Percentiles rank a stretch among this genome's conserved stretches.
Evolutionary conservation across 495 filamentous ascomycete species (phyloP).

Genomic region (Penicillium cinerascens): DNA sequence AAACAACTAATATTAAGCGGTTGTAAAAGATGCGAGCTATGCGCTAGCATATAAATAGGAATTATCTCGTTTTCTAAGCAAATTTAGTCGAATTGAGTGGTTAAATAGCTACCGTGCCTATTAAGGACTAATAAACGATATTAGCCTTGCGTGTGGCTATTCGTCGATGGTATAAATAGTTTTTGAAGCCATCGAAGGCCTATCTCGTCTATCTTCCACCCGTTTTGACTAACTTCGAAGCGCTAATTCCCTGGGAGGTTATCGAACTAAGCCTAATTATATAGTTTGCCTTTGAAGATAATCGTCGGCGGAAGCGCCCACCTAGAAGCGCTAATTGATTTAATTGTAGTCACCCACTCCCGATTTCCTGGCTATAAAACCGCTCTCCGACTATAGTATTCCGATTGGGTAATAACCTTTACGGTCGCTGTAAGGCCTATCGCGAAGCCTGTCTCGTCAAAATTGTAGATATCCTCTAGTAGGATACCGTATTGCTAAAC

Average conservation of each 20-base stretch:
- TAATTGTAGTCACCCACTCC: no score
- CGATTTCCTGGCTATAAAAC: no score
- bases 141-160: no score
- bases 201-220: no score
- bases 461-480: slow-evolving; percentile 6
- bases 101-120: neutral
- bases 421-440: neutral
- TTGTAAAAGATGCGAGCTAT: no score
- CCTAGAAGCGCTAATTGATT: slow-evolving; percentile 8
- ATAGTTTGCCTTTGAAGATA: neutral
- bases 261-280: neutral
- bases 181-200: no score
- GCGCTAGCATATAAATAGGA: no score
- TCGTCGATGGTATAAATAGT: no score
- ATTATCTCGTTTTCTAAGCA: neutral
- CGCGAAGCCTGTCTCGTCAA: slow-evolving; percentile 1
- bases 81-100: neutral
- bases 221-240: no score
- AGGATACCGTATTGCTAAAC: neutral
- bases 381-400: slow-evolving; percentile 14
- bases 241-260: no score
- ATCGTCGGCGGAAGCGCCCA: neutral
- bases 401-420: neutral
- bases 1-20: no score
- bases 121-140: no score